Evolutionary conservation across 2,329 filamentous ascomycete species (phyloP).

Genomic region (Colletotrichum gloeosporioides): DNA sequence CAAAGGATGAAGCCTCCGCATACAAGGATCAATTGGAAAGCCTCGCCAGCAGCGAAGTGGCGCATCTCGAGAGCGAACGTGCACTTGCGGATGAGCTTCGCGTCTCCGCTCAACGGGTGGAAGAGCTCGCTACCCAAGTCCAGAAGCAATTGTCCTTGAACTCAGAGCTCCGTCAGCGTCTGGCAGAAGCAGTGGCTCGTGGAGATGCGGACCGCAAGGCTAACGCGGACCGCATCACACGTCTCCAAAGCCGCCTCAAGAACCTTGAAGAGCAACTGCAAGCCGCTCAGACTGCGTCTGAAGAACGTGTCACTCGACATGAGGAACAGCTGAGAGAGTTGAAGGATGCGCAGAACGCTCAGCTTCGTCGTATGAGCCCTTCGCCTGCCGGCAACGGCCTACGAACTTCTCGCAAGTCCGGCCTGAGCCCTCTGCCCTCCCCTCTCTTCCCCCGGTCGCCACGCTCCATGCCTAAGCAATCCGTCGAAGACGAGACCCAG

Average conservation of each 20-base stretch:
- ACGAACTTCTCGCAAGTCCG: constrained; percentile 36
- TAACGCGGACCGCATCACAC: constrained; percentile 82
- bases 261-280: constrained; percentile 84
- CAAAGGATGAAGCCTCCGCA: constrained; percentile 66
- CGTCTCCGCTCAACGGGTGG: constrained; percentile 77
- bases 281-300: constrained; percentile 82
- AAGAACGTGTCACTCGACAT: constrained; percentile 81
- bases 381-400: constrained; percentile 28
- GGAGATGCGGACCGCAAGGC: constrained; percentile 84
- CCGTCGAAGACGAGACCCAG: constrained; percentile 74
- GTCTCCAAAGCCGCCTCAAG: constrained; percentile 82
- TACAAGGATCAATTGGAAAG: constrained; percentile 67
- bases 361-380: constrained; percentile 77
- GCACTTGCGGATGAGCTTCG: constrained; percentile 73
- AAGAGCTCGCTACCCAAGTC: constrained; percentile 80
- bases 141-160: constrained; percentile 83
- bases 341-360: constrained; percentile 77
- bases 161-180: constrained; percentile 73
- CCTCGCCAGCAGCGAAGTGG: constrained; percentile 61
- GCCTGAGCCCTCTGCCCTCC: constrained; percentile 37
- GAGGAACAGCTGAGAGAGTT: constrained; percentile 83
- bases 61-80: constrained; percentile 64
- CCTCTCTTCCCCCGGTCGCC: constrained; percentile 49
- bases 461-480: constrained; percentile 62
- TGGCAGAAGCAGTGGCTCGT: constrained; percentile 79